Evolutionary conservation across 257 asterid genomes (phyloP).

Genomic region (Plectranthus barbatus): DNA sequence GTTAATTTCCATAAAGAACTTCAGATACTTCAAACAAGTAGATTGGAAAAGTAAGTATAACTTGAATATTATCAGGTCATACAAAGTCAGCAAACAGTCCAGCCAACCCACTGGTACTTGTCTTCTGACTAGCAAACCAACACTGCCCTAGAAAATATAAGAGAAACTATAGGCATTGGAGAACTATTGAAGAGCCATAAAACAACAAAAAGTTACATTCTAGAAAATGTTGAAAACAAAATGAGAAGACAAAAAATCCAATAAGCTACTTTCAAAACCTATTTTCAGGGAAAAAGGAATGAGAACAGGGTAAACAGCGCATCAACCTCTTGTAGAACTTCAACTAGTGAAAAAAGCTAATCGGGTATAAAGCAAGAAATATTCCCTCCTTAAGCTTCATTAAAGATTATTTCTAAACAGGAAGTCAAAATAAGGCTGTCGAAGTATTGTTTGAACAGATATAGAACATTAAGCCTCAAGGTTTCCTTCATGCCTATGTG

Average conservation of each 20-base stretch:
- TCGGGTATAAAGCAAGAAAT: neutral
- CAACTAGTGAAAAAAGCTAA: neutral
- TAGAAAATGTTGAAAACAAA: neutral
- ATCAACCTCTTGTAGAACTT: neutral
- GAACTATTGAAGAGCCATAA: conserved; percentile 1
- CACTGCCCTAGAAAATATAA: conserved; percentile 7
- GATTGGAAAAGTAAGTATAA: conserved; percentile 14
- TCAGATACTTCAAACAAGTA: conserved; percentile 10
- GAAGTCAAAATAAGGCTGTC: neutral
- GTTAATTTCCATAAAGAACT: conserved; percentile 25
- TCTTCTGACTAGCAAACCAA: conserved; percentile 13
- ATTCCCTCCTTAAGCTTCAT: neutral
- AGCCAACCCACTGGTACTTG: conserved; percentile 16
- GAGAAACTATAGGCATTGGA: conserved; percentile 2
- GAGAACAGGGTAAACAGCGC: neutral
- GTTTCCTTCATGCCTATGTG: too few species aligned
- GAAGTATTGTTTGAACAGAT: neutral
- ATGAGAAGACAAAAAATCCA: neutral
- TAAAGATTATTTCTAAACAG: neutral
- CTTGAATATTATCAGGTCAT: conserved; percentile 10
- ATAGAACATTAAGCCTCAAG: neutral
- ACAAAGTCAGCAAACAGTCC: conserved; percentile 16
- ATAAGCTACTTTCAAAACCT: neutral
- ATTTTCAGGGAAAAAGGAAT: neutral
- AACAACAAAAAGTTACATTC: neutral